Conservation (phyloP, 257 asterid species). For the Salvia hispanica region DNA sequence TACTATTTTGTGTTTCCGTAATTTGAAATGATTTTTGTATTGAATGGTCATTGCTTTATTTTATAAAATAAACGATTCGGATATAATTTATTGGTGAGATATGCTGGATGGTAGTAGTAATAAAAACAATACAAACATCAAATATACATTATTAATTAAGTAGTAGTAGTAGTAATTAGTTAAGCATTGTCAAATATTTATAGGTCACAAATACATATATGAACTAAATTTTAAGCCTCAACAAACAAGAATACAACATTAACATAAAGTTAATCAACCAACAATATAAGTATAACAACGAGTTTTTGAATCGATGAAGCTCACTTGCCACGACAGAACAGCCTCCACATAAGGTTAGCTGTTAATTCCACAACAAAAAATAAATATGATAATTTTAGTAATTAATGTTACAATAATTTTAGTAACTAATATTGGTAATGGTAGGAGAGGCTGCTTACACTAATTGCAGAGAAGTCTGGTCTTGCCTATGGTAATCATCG, state of each 20-base stretch:
- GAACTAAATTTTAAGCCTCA: slow-evolving; percentile 4
- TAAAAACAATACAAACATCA: no score
- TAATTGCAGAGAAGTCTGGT: slow-evolving; percentile 62
- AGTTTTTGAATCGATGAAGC: neutral
- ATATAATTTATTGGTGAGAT: no score
- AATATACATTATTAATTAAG: no score
- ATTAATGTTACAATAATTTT: no score
- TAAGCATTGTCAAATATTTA: neutral
- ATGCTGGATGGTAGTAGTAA: no score
- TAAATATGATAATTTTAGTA: no score
- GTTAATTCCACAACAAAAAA: neutral
- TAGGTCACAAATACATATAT: slow-evolving; percentile 2
- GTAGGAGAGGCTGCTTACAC: slow-evolving; percentile 52
- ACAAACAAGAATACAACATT: slow-evolving; percentile 12
- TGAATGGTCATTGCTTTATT: no score
- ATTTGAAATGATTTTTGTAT: no score
- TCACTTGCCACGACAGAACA: neutral
- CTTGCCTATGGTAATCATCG: slow-evolving; percentile 52
- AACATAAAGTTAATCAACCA: slow-evolving; percentile 9
- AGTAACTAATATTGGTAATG: no score
- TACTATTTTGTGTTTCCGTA: neutral
- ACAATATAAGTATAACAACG: slow-evolving; percentile 17
- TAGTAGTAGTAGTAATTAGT: neutral
- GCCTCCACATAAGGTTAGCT: slow-evolving; percentile 13
- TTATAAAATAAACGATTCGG: no score